These are phyloP conservation scores for Penicillium sp. DNA, from an alignment of 2,329 filamentous ascomycete species.

Conservation along the genomic window DNA sequence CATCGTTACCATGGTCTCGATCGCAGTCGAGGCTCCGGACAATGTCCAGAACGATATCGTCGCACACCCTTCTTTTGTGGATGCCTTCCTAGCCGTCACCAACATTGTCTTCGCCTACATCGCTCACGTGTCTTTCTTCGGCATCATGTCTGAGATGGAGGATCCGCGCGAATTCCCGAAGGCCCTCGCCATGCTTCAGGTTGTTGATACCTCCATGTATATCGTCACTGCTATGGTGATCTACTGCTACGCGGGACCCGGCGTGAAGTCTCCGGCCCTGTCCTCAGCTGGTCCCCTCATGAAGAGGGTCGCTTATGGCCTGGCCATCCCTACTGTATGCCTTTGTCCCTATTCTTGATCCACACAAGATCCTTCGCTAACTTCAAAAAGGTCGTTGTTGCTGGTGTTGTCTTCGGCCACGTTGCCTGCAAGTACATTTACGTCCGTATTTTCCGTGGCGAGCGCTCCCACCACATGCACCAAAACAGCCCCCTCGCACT, in stretches of 20 bases:
- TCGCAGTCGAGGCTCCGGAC: slow-evolving; percentile 56
- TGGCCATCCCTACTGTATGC: slow-evolving; percentile 64
- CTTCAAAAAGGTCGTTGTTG: slow-evolving; percentile 57
- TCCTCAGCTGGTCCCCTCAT: slow-evolving; percentile 62
- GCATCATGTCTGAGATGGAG: slow-evolving; percentile 66
- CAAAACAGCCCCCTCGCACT: slow-evolving; percentile 55
- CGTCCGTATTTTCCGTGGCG: slow-evolving; percentile 58
- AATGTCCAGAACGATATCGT: slow-evolving; percentile 39
- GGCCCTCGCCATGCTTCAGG: slow-evolving; percentile 63
- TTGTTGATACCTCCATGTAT: slow-evolving; percentile 64
- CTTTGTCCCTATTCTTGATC: background rate
- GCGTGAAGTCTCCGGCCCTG: slow-evolving; percentile 67
- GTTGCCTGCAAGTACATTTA: slow-evolving; percentile 69
- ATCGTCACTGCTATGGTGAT: slow-evolving; percentile 67
- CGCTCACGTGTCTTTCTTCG: slow-evolving; percentile 68
- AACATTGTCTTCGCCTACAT: slow-evolving; percentile 72
- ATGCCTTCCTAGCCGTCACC: slow-evolving; percentile 51
- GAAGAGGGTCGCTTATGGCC: slow-evolving; percentile 66
- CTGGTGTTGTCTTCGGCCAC: slow-evolving; percentile 69
- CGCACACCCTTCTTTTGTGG: slow-evolving; percentile 52
- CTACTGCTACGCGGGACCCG: slow-evolving; percentile 66
- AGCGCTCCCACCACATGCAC: slow-evolving; percentile 58
- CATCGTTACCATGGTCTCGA: slow-evolving; percentile 66
- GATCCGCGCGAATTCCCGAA: slow-evolving; percentile 63
- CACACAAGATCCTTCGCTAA: slow-evolving; percentile 31